Conservation (phyloP, 2,329 filamentous ascomycete species). For the Penicillium sp. region DNA sequence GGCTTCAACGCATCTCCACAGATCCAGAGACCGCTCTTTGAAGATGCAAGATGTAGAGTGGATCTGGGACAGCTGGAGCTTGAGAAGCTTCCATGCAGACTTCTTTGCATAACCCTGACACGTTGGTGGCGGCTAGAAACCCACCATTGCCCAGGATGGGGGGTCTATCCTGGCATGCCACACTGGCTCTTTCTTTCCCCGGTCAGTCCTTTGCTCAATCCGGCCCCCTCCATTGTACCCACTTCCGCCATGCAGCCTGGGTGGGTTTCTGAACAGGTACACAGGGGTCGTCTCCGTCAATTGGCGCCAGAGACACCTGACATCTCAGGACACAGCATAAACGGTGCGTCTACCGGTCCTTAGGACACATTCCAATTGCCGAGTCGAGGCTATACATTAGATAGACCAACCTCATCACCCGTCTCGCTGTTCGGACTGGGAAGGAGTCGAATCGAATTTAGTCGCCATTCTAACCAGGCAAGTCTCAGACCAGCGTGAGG, state of each 20-base stretch:
- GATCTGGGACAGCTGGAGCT: constrained; percentile 1
- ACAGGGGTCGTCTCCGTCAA: constrained; percentile 3
- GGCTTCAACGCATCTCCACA: neutral
- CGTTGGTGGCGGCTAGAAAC: constrained; percentile 14
- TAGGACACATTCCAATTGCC: constrained; percentile 7
- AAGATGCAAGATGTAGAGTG: constrained; percentile 3
- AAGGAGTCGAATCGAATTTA: neutral
- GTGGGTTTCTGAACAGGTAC: constrained; percentile 4
- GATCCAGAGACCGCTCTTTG: constrained; percentile 13
- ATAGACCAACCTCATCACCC: neutral
- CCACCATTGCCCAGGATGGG: constrained; percentile 2
- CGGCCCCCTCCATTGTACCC: constrained; percentile 9
- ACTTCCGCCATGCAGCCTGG: constrained; percentile 7
- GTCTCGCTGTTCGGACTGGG: too few species aligned
- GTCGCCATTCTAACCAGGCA: constrained; percentile 4
- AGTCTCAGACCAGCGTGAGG: constrained; percentile 12
- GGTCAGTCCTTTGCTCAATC: constrained; percentile 10
- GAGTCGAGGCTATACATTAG: constrained; percentile 4
- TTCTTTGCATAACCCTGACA: constrained; percentile 30
- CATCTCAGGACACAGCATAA: constrained; percentile 9
- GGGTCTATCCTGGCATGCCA: constrained; percentile 9
- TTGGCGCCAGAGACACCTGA: constrained; percentile 2
- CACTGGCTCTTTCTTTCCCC: constrained; percentile 6
- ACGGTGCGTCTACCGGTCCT: constrained; percentile 5
- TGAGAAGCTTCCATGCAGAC: constrained; percentile 32